These are phyloP conservation scores for Spathaspora hagerdaliae DNA, from an alignment of 805 yeast species.

Conservation along the genomic window DNA sequence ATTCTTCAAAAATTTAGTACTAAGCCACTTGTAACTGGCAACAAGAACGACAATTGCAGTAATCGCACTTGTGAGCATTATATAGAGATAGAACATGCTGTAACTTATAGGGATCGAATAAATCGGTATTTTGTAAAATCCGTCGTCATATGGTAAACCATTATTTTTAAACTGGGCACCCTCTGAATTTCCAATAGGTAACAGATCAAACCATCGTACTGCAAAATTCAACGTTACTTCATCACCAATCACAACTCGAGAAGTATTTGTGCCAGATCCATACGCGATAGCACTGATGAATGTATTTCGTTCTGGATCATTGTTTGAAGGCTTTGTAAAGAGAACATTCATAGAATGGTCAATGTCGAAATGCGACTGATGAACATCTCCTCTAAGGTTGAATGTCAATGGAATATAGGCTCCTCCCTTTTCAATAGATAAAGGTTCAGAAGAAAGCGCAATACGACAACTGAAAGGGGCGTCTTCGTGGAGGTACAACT, in stretches of 20 bases:
- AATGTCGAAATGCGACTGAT: slow-evolving; percentile 64
- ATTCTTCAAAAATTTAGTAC: slow-evolving; percentile 11
- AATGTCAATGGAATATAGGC: slow-evolving; percentile 57
- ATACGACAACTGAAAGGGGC: slow-evolving; percentile 68
- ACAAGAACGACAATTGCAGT: slow-evolving; percentile 21
- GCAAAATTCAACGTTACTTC: slow-evolving; percentile 53
- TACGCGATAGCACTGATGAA: slow-evolving; percentile 55
- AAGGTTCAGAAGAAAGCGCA: slow-evolving; percentile 45
- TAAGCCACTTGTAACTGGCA: slow-evolving; percentile 20
- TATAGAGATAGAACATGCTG: slow-evolving; percentile 13
- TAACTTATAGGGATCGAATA: slow-evolving; percentile 24
- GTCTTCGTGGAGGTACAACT: slow-evolving; percentile 73
- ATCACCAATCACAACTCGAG: slow-evolving; percentile 66
- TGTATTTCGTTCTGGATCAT: slow-evolving; percentile 28
- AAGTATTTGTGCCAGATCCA: slow-evolving; percentile 57
- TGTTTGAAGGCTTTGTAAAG: slow-evolving; percentile 34
- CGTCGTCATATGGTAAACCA: slow-evolving; percentile 34
- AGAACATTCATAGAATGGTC: slow-evolving; percentile 56
- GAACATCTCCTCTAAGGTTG: slow-evolving; percentile 62
- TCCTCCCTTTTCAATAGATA: slow-evolving; percentile 39
- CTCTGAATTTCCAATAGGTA: slow-evolving; percentile 9
- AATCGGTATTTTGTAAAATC: slow-evolving; percentile 37
- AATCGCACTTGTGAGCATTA: slow-evolving; percentile 18
- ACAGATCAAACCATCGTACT: slow-evolving; percentile 50
- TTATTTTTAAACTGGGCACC: slow-evolving; percentile 6